Evolutionary conservation across 108 stramenopile genomes (phyloP).

Genomic region (Nannochloropsis salina): DNA sequence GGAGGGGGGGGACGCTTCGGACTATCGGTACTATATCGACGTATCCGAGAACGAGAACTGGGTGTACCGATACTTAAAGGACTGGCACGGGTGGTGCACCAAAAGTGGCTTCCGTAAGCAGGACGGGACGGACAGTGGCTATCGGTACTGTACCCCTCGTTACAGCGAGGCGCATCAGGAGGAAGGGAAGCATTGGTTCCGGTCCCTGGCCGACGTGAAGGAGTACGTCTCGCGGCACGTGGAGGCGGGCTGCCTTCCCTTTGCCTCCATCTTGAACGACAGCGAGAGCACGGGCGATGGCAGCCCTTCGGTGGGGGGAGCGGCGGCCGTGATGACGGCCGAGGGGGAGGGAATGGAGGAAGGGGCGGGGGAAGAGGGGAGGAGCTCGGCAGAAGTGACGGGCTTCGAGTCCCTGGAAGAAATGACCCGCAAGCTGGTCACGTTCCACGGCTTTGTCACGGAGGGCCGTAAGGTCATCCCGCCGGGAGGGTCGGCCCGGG

Average conservation of each 20-base stretch:
- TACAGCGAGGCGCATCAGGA: background rate
- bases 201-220: background rate
- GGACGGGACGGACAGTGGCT: background rate
- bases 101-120: background rate
- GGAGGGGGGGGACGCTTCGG: background rate
- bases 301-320: background rate
- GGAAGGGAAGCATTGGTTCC: slow-evolving; percentile 18
- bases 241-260: background rate
- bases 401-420: background rate
- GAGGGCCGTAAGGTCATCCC: background rate
- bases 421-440: background rate
- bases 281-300: background rate
- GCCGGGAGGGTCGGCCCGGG: background rate
- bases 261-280: background rate
- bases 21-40: background rate
- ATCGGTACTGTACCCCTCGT: background rate
- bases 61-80: background rate
- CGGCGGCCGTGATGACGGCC: background rate
- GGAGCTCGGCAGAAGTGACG: background rate
- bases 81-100: background rate
- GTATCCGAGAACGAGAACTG: background rate
- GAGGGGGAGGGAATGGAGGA: background rate
- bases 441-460: background rate
- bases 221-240: background rate
- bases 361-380: background rate